A percentile compares a stretch with the other conserved stretches of the same genome.
phyloP scores from a whole-genome alignment of 345 rosid genomes.

The Salix viminalis region DNA sequence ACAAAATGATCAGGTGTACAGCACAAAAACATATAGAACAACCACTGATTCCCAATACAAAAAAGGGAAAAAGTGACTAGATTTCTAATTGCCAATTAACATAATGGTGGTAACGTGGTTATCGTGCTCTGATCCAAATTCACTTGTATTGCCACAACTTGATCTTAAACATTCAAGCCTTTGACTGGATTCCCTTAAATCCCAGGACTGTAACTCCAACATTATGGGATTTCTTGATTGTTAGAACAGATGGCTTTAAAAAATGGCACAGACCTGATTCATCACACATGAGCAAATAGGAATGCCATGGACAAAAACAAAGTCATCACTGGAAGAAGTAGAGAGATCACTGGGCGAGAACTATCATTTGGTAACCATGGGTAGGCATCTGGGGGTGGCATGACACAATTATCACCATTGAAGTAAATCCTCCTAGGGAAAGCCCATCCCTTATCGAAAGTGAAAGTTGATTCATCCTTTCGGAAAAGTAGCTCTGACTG shows the following conservation, averaged over 20 bases:
- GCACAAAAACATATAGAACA: slow-evolving; percentile 9
- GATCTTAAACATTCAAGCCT: slow-evolving; percentile 3
- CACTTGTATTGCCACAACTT: slow-evolving; percentile 4
- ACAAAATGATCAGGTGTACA: slow-evolving; percentile 15
- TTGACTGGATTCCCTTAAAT: slow-evolving; percentile 7
- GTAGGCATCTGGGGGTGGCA: slow-evolving; percentile 34
- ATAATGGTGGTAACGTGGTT: slow-evolving; percentile 9
- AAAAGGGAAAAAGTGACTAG: not conserved
- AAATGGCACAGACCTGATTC: slow-evolving; percentile 12
- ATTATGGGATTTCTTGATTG: slow-evolving; percentile 1
- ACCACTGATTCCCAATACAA: slow-evolving; percentile 8
- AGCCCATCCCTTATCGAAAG: slow-evolving; percentile 31
- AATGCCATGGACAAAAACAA: slow-evolving; percentile 25
- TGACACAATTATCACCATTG: slow-evolving; percentile 30
- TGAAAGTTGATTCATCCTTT: slow-evolving; percentile 26
- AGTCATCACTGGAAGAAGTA: slow-evolving; percentile 7
- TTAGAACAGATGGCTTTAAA: slow-evolving; percentile 12
- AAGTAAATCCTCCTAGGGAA: slow-evolving; percentile 29
- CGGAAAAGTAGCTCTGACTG: slow-evolving; percentile 30
- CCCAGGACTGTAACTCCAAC: slow-evolving; percentile 1
- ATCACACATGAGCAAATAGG: slow-evolving; percentile 32
- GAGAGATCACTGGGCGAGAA: slow-evolving; percentile 5
- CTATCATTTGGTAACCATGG: slow-evolving; percentile 27
- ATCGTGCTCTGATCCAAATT: slow-evolving; percentile 22
- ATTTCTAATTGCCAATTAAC: slow-evolving; percentile 6